Evolutionary conservation across 2,329 filamentous ascomycete species (phyloP), one percentile per base, ranked within the genome.

Genomic region (Phialophora verrucosa): DNA sequence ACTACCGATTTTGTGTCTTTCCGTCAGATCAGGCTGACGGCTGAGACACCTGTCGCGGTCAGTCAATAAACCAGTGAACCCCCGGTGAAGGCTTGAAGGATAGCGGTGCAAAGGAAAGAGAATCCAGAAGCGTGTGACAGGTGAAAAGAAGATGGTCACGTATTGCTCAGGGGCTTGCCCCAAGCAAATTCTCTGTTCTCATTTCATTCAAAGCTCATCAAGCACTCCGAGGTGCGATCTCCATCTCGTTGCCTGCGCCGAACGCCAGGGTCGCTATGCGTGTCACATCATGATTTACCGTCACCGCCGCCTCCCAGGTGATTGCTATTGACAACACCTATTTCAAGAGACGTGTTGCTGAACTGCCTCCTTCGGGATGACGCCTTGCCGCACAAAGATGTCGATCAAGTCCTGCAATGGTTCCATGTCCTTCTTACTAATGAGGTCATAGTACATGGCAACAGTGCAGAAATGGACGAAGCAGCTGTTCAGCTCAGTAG

Each of bases 371-470:
- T 88, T 87, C 1, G 93, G 93, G 73, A 98, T 91, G 29, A 93
- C 91, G 66, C 93, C 93, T 75, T 94, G 94, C 69, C 90, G 90
- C 29, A 93, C 89, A 90, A 93, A 97, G 56, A 97, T 85, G 74
- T 97, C 93, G 72, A 98, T 91, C 72, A 98, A 81, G 29, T 92
- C 92, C 82, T 96, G 92, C 92, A 98, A 97, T 25, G 94, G 94
- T 83, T 97, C 93, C 74, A 96, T 86, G 79, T 97, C 94, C 75
- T 92, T 90, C 66, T 93, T 92, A 72, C 90, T 90, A 68, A 98
- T 86, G 81, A 98, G 90, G 73, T 91, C 90, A 71, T 93, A 87
- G 56, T 91, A 90, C 62, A 91, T 93, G 53, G 90, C 90, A 3
- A 91, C 92, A 25, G 92, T 85, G 69, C 93, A 85, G 73, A 94